Evolutionary conservation across 2,329 filamentous ascomycete genomes (phyloP).

Genomic region (Didymella arachidicola): DNA sequence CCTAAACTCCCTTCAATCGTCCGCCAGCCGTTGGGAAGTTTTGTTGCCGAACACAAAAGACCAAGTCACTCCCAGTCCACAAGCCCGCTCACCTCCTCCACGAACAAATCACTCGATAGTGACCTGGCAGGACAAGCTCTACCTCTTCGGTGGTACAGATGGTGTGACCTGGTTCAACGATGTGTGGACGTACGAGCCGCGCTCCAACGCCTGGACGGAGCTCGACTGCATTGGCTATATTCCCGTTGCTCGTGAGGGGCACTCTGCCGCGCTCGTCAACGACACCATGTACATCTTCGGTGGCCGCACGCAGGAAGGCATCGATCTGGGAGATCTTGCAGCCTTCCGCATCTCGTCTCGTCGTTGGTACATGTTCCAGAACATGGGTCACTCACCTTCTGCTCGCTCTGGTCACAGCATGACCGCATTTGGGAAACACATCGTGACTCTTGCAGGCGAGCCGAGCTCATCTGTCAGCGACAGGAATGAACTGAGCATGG

Average conservation of each 20-base stretch:
- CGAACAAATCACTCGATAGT: slow-evolving; percentile 95
- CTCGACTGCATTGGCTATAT: slow-evolving; percentile 98
- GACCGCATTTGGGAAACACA: slow-evolving; percentile 91
- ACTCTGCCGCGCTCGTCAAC: slow-evolving; percentile 90
- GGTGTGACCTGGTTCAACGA: slow-evolving; percentile 98
- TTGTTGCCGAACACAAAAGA: slow-evolving; percentile 78
- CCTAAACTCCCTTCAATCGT: slow-evolving; percentile 89
- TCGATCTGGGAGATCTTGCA: slow-evolving; percentile 90
- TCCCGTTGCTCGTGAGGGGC: slow-evolving; percentile 89
- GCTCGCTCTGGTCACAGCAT: slow-evolving; percentile 96
- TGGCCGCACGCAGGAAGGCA: slow-evolving; percentile 90
- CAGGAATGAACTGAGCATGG: slow-evolving; percentile 82
- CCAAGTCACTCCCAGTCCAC: slow-evolving; percentile 49
- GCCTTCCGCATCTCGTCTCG: slow-evolving; percentile 83
- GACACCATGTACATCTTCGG: slow-evolving; percentile 99
- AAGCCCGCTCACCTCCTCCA: slow-evolving; percentile 69
- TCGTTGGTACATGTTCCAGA: slow-evolving; percentile 99
- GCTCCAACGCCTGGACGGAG: slow-evolving; percentile 82
- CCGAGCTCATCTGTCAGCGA: slow-evolving; percentile 86
- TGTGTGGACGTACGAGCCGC: slow-evolving; percentile 94
- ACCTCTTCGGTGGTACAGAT: slow-evolving; percentile 96
- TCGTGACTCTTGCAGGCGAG: slow-evolving; percentile 92
- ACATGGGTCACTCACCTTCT: slow-evolving; percentile 96
- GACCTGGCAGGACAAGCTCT: slow-evolving; percentile 91
- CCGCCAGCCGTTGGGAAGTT: slow-evolving; percentile 92